Percentiles rank a stretch among this genome's conserved stretches.
phyloP scores from a whole-genome alignment of 2,329 filamentous ascomycete species.

The Ophiostoma himal-ulmi region DNA sequence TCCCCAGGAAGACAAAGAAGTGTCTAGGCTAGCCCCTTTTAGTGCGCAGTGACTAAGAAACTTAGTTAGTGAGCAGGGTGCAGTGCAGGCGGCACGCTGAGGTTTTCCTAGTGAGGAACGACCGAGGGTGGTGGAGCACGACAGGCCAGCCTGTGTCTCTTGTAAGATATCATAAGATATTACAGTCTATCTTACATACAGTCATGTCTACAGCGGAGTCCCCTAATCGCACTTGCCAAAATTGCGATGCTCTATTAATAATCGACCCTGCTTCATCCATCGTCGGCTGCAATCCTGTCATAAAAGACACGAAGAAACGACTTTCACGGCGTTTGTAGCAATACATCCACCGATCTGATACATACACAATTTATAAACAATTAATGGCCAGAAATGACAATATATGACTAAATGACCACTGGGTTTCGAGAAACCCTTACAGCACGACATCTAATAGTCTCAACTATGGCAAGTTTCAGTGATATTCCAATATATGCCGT shows the following conservation, averaged over 20 bases:
- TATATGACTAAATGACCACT: too few species aligned
- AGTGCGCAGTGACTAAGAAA: background rate
- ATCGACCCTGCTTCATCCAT: background rate
- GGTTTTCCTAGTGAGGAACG: background rate
- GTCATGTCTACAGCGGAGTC: background rate
- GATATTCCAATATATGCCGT: background rate
- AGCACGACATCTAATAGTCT: too few species aligned
- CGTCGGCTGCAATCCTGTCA: background rate
- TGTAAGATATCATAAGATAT: background rate
- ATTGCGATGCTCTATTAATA: slow-evolving; percentile 12
- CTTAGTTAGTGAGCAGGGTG: background rate
- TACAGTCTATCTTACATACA: too few species aligned
- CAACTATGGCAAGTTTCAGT: background rate
- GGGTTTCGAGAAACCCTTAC: too few species aligned
- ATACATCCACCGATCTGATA: background rate
- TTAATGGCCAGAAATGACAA: background rate
- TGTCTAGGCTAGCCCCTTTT: background rate
- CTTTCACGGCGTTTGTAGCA: background rate
- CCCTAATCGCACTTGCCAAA: background rate
- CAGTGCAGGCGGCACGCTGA: background rate
- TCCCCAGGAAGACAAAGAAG: background rate
- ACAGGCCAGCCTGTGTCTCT: background rate
- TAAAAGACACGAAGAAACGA: background rate
- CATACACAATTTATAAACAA: background rate
- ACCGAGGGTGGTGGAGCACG: background rate